Evolutionary conservation across 176 grass and related monocot species (phyloP).

Genomic region (Cenchrus purpureus): DNA sequence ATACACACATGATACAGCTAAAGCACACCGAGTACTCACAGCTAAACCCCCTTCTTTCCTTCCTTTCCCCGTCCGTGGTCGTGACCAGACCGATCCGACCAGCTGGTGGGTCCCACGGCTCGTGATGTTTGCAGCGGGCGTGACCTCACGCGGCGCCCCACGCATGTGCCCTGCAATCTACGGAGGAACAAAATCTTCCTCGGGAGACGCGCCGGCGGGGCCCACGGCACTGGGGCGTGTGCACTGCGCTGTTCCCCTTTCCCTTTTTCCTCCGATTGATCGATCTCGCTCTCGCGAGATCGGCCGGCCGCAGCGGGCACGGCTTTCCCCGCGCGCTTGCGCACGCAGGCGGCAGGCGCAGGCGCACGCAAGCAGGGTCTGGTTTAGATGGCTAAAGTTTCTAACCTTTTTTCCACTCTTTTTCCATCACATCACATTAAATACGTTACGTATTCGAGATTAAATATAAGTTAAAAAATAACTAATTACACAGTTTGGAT

Average conservation of each 20-base stretch:
- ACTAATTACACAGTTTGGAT: too few relatives aligned
- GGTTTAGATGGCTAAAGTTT: too few relatives aligned
- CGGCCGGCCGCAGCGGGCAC: not conserved
- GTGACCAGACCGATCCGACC: not conserved
- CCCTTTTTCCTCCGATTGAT: not conserved
- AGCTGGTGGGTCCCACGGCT: not conserved
- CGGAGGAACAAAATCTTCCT: slow-evolving; percentile 42
- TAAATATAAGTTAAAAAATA: too few relatives aligned
- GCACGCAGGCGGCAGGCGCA: too few relatives aligned
- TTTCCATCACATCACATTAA: too few relatives aligned
- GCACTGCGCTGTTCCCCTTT: not conserved
- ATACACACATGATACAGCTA: too few relatives aligned
- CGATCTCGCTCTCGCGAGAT: slow-evolving; percentile 52
- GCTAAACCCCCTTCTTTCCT: too few relatives aligned
- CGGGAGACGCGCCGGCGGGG: not conserved
- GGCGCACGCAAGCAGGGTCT: too few relatives aligned
- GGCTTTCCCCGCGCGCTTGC: not conserved
- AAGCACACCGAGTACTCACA: too few relatives aligned
- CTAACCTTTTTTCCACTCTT: too few relatives aligned
- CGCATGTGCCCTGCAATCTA: slow-evolving; percentile 51
- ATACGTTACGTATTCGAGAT: too few relatives aligned
- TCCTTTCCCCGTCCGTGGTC: not conserved
- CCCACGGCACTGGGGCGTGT: slow-evolving; percentile 12
- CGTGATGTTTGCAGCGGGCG: not conserved
- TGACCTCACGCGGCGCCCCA: slow-evolving; percentile 32